Evolutionary conservation across 371 early-diverging fungal species (phyloP).

Genomic region (Rhizopus stolonifer): DNA sequence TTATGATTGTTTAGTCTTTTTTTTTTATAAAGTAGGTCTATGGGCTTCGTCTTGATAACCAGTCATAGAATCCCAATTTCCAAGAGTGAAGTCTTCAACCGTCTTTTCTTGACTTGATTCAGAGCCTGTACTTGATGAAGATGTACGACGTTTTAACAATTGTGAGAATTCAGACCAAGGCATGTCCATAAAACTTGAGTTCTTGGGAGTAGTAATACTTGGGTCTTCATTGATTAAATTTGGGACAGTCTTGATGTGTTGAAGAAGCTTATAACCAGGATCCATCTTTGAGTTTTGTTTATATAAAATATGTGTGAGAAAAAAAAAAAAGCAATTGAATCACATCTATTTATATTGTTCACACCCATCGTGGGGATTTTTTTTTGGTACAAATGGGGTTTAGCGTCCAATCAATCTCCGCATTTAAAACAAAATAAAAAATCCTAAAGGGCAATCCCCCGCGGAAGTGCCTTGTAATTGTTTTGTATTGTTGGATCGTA

Average conservation of each 20-base stretch:
- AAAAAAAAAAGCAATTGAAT: not conserved
- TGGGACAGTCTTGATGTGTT: slow-evolving; percentile 42
- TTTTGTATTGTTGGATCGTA: too few species aligned
- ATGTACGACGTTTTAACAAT: slow-evolving; percentile 16
- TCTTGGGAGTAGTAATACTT: slow-evolving; percentile 38
- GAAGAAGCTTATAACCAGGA: slow-evolving; percentile 45
- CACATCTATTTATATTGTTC: slow-evolving; percentile 18
- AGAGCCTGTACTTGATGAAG: slow-evolving; percentile 15
- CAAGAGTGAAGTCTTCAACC: slow-evolving; percentile 23
- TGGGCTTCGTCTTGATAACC: slow-evolving; percentile 50
- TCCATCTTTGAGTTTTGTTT: slow-evolving; percentile 33
- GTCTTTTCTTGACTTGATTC: slow-evolving; percentile 7
- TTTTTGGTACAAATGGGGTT: slow-evolving; percentile 9
- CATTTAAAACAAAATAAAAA: too few species aligned
- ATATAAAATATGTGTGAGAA: not conserved
- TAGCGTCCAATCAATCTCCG: too few species aligned
- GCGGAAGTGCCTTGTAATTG: too few species aligned
- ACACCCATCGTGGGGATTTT: too few species aligned
- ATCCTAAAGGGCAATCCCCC: too few species aligned
- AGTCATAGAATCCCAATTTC: slow-evolving; percentile 50
- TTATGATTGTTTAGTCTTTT: too few species aligned
- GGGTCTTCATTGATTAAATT: slow-evolving; percentile 48
- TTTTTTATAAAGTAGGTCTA: too few species aligned
- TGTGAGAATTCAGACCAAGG: slow-evolving; percentile 47
- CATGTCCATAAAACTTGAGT: slow-evolving; percentile 35